Base-by-base conservation (phyloP, 202 grass and related monocot species). In the Saccharum hybrid region DNA sequence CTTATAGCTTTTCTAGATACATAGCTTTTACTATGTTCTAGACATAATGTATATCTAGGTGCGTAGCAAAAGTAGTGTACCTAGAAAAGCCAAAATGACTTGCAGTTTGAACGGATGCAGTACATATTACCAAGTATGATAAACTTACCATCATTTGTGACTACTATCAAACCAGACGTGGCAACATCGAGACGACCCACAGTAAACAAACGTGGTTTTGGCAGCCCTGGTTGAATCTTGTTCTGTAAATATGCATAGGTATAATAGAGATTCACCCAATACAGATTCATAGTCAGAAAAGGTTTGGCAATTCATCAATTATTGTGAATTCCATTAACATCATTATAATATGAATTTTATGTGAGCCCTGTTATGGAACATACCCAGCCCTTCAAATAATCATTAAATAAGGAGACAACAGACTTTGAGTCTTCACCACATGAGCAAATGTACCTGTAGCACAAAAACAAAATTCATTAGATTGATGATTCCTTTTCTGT, bases 101-200 rank as follows among this genome's bases (percentile, higher is more conserved):
- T 61, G 5, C 57, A 26, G 21, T 26, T 26, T 61, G 21, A 61
- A 61, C 10, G 0, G 9, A 61, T 9, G 21, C 21, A 30, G 13
- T 70, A 83, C 37, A 63, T 76, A 30, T 19, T 80, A 86, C 13
- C 6, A 80, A 71, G 21, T 57, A 74, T 9, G 14, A 66, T 65
- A 19, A 85, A 39, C 23, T 84, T 95, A 98, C 93, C 93, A 76
- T 98, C 93, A 87, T 98, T 98, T 83, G 96, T 98, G 82, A 98
- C 87, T 81, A 98, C 84, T 83, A 98, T 98, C 76, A 98, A 83
- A 72, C 93, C 96, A 85, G 59, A 82, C 73, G 93, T 98, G 68
- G 93, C 96, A 90, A 98, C 96, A 88, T 98, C 96, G 78, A 98
- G 91, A 49, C 93, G 89, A 68, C 96, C 93, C 60, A 98, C 93